Percentiles rank a stretch among this genome's conserved stretches.
These are phyloP conservation scores for Ottelia alismoides DNA, from an alignment of 106 monocot genomes.

Conservation along the genomic window DNA sequence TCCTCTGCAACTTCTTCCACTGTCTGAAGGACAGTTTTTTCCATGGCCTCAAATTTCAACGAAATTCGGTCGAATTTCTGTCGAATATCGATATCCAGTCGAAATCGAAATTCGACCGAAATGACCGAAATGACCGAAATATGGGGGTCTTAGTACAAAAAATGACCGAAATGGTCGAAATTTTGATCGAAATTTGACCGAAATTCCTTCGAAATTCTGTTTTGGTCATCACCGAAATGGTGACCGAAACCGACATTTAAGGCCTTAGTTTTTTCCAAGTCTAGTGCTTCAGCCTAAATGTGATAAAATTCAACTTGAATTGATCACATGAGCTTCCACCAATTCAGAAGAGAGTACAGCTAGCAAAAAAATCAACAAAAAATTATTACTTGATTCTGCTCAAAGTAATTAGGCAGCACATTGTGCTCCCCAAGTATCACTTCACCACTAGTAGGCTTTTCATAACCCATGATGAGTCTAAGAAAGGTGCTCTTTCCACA, in stretches of 20 bases:
- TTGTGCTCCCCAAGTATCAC: conserved; percentile 83
- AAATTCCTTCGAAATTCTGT: no score
- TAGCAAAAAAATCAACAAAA: background rate
- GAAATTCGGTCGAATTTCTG: no score
- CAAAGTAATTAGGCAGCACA: conserved; percentile 95
- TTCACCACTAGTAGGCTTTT: conserved; percentile 74
- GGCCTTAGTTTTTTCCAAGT: no score
- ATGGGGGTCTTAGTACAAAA: no score
- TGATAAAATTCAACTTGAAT: background rate
- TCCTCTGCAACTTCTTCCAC: conserved; percentile 91
- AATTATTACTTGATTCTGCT: conserved; percentile 87
- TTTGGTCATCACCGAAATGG: no score
- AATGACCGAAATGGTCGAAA: no score
- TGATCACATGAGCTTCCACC: background rate
- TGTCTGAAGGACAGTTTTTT: conserved; percentile 88
- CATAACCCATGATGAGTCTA: conserved; percentile 79
- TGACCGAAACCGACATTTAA: no score
- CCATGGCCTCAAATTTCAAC: no score
- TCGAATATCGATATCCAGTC: no score
- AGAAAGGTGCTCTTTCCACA: conserved; percentile 95
- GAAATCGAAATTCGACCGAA: no score
- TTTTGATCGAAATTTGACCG: no score
- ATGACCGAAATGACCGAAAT: no score
- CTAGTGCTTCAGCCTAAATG: conserved; percentile 85
- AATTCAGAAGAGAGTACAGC: background rate